Conservation (phyloP, 176 grass and related monocot genomes). For the Juncus effusus region DNA sequence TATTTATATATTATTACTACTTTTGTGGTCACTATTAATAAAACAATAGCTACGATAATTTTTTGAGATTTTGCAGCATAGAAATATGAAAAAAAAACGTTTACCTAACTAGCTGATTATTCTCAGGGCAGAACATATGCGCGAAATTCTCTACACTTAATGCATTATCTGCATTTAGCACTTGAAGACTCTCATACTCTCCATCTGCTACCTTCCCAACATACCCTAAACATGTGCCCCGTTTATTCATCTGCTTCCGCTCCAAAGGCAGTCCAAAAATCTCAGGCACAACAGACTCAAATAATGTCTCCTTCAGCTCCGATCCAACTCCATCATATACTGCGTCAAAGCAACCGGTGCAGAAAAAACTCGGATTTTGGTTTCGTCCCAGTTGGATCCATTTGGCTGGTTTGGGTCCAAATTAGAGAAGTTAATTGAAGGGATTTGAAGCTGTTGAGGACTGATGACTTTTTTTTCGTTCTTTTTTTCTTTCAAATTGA, state of each 20-base stretch:
- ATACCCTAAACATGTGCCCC: conserved; percentile 27
- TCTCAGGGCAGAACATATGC: conserved; percentile 37
- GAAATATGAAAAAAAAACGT: neutral
- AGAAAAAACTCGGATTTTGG: conserved; percentile 26
- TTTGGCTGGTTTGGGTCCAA: conserved; percentile 11
- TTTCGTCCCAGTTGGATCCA: conserved; percentile 31
- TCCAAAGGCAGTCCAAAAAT: conserved; percentile 43
- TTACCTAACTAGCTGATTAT: conserved; percentile 45
- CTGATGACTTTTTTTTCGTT: neutral
- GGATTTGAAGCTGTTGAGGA: conserved; percentile 9
- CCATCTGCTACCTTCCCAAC: conserved; percentile 29
- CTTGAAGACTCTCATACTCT: conserved; percentile 41
- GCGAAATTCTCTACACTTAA: conserved; percentile 35
- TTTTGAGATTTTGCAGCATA: too few relatives aligned
- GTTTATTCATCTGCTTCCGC: conserved; percentile 26
- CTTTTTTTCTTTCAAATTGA: neutral
- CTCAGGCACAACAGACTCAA: conserved; percentile 30
- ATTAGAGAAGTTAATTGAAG: conserved; percentile 7
- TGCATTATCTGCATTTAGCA: conserved; percentile 5
- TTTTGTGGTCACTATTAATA: too few relatives aligned
- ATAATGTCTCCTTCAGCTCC: neutral
- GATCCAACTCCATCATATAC: conserved; percentile 24
- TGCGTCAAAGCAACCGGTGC: conserved; percentile 44
- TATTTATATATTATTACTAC: too few relatives aligned
- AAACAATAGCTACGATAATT: too few relatives aligned